Base-by-base conservation (phyloP, 352 stramenopile genomes). In the Globisporangium parvum region DNA sequence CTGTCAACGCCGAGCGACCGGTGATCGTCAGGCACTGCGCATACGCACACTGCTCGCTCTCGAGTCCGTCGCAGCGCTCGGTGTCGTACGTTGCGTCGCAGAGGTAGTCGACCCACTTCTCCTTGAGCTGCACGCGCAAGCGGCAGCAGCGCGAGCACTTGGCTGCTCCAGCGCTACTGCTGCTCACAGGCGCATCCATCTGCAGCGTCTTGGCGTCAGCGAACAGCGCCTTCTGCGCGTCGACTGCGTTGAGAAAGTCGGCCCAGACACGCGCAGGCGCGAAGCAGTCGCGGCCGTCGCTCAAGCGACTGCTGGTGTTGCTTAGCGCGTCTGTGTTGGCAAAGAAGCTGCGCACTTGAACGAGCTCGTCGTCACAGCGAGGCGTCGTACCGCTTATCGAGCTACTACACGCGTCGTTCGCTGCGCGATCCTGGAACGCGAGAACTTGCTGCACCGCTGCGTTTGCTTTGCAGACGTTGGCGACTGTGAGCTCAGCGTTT, bases 361-460 rank as follows among this genome's bases (percentile, higher is more conserved):
- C 60, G 15, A 55, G n/a, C 44, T 67, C 48, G 37, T 39, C 57
- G n/a, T 67, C 57, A 46, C 61, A 67, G 6, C 57, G 61, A 23
- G 26, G 66, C 31, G 18, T 37, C 21, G 12, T 28, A 18, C 61
- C 48, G 48, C 69, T 37, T 6, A 37, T 6, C 2, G 31, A 37
- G 6, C 6, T 15, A 40, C 62, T 51, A 53, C 70, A 89, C 5
- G 60, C 74, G n/a, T 87, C 78, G 54, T 89, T 89, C 8, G 45
- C 60, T 8, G 71, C 78, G 6, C 69, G 63, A 9, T 57, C 40
- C 21, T 65, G 67, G 24, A 78, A 87, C 11, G 72, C 67, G 24
- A 75, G 72, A 45, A 87, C 66, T 17, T 69, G 44, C 6, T 57
- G 39, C 5, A 77, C 54, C 0, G 74, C 47, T 6, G 28, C 40